phyloP scores from a whole-genome alignment of 192 early-diverging fungal species.

The Coemansia sp. region DNA sequence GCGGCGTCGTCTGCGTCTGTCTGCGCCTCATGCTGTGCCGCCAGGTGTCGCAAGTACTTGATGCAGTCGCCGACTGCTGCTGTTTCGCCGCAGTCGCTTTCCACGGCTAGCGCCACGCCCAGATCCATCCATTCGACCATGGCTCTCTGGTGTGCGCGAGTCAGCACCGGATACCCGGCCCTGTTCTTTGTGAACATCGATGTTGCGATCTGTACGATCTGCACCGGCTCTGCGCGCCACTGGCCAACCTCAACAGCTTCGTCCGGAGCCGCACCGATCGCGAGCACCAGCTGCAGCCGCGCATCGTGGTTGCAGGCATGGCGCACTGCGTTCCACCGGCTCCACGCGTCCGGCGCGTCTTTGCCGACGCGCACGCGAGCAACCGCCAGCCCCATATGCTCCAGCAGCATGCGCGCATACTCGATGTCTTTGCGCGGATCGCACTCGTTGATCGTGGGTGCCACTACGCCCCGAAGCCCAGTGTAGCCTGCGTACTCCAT shows the following conservation, averaged over 20 bases:
- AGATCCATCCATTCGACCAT: constrained; percentile 39
- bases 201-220: constrained; percentile 72
- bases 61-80: constrained; percentile 11
- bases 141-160: constrained; percentile 70
- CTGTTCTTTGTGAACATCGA: constrained; percentile 75
- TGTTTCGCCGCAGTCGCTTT: neutral
- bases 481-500: constrained; percentile 30
- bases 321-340: constrained; percentile 78
- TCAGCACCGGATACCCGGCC: constrained; percentile 88
- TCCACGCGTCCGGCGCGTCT: constrained; percentile 61
- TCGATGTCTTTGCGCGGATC: neutral
- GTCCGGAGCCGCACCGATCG: constrained; percentile 60
- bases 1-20: constrained; percentile 31
- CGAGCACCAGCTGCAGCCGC: constrained; percentile 60
- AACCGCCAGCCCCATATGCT: constrained; percentile 29
- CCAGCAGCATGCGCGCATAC: constrained; percentile 29
- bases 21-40: constrained; percentile 61
- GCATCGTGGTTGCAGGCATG: constrained; percentile 69
- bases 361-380: constrained; percentile 57
- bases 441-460: constrained; percentile 8
- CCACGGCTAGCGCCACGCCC: constrained; percentile 32
- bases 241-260: constrained; percentile 25
- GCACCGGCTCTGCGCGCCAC: constrained; percentile 92
- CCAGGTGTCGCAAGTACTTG: constrained; percentile 80
- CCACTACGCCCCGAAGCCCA: constrained; percentile 30